Conservation (phyloP, 805 yeast species). For the Komagataella mondaviorum region DNA sequence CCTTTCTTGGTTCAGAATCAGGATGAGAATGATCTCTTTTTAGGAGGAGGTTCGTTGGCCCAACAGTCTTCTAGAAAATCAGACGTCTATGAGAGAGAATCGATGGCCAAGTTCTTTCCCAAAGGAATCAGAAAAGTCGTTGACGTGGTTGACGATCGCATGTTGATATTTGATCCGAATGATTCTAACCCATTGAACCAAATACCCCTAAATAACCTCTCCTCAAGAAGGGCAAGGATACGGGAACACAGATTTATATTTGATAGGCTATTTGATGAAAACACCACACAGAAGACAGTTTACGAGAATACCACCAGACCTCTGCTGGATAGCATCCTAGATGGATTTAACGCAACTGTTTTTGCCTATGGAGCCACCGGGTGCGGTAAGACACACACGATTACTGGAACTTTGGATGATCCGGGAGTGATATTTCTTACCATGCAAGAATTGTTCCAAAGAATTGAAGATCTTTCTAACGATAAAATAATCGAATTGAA, state of each 20-base stretch:
- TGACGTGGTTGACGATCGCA: slow-evolving; percentile 70
- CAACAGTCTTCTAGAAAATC: not conserved
- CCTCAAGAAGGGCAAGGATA: slow-evolving; percentile 25
- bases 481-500: slow-evolving; percentile 45
- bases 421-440: slow-evolving; percentile 79
- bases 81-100: slow-evolving; percentile 9
- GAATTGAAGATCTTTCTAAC: slow-evolving; percentile 43
- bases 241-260: slow-evolving; percentile 74
- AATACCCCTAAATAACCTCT: slow-evolving; percentile 18
- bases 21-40: slow-evolving; percentile 17
- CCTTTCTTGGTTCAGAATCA: slow-evolving; percentile 22
- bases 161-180: slow-evolving; percentile 81
- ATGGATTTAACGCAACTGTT: slow-evolving; percentile 82
- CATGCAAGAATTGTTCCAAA: slow-evolving; percentile 57
- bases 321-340: slow-evolving; percentile 57
- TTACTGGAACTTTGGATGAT: slow-evolving; percentile 54
- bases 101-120: slow-evolving; percentile 15
- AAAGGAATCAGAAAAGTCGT: slow-evolving; percentile 55
- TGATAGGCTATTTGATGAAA: slow-evolving; percentile 64
- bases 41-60: slow-evolving; percentile 40
- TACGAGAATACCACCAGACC: slow-evolving; percentile 58
- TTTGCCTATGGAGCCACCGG: slow-evolving; percentile 98
- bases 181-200: slow-evolving; percentile 46
- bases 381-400: slow-evolving; percentile 93
- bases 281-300: slow-evolving; percentile 52